Evolutionary conservation across 2,329 filamentous ascomycete genomes (phyloP).

Genomic region (Exophiala xenobiotica): DNA sequence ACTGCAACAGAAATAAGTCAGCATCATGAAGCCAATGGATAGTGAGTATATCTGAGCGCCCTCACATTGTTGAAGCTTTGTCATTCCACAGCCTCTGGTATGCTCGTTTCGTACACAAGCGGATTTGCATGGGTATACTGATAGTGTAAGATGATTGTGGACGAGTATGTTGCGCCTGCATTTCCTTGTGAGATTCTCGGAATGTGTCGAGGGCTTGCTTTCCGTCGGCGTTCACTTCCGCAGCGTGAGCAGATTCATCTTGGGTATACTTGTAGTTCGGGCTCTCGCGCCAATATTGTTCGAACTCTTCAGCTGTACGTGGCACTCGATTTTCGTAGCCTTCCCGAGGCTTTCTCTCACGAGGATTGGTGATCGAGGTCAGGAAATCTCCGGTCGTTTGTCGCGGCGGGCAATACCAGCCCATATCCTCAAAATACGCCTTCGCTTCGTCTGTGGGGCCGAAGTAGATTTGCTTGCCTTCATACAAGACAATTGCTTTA

Average conservation of each 20-base stretch:
- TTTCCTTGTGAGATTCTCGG: slow-evolving; percentile 50
- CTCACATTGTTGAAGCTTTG: slow-evolving; percentile 53
- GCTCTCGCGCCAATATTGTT: slow-evolving; percentile 55
- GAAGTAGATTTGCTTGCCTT: slow-evolving; percentile 66
- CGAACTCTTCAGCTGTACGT: slow-evolving; percentile 62
- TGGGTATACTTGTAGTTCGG: slow-evolving; percentile 54
- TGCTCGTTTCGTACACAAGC: slow-evolving; percentile 56
- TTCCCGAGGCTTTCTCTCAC: slow-evolving; percentile 45
- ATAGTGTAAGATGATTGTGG: slow-evolving; percentile 58
- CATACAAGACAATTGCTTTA: slow-evolving; percentile 67
- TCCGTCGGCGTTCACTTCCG: slow-evolving; percentile 56
- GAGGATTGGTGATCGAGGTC: slow-evolving; percentile 63
- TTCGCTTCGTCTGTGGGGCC: slow-evolving; percentile 59
- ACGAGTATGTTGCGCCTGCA: slow-evolving; percentile 52
- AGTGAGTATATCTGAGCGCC: too few species aligned
- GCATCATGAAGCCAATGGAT: slow-evolving; percentile 38
- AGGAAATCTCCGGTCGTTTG: slow-evolving; percentile 67
- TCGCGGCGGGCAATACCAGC: slow-evolving; percentile 62
- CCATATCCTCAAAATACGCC: slow-evolving; percentile 64
- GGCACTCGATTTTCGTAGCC: slow-evolving; percentile 48
- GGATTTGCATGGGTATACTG: slow-evolving; percentile 56
- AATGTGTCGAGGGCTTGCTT: slow-evolving; percentile 54
- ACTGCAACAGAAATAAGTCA: slow-evolving; percentile 6
- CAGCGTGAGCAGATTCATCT: slow-evolving; percentile 52
- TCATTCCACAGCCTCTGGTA: slow-evolving; percentile 68